Evolutionary conservation across 306 rosid genomes (phyloP), one percentile per base, ranked within the genome.

Genomic region (Boehmeria nivea): DNA sequence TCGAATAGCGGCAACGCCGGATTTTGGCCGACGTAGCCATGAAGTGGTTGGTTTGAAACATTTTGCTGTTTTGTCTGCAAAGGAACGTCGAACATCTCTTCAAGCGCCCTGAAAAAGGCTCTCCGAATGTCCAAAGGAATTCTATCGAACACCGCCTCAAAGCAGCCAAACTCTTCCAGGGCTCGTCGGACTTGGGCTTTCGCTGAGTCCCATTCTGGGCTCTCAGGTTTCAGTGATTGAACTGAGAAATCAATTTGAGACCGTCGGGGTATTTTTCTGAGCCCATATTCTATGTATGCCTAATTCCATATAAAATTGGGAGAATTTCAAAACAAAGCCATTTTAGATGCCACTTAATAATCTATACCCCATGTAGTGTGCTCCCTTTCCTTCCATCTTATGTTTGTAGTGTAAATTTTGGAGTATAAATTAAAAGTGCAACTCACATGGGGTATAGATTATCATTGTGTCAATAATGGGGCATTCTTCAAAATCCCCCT

Each of bases 201-300:
- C 69, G 74, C 72, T 28, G 16, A 57, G 8, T 74, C 80, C 94
- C 94, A 84, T 36, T 82, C 70, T 2, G 66, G 28, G 17, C 61
- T 66, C 4, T 67, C 66, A 20, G 43, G 56, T 36, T 68, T 66
- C 12, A 63, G 61, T 3, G 43, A 53, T 28, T 67, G 48, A 33
- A 51, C 36, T 31, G 72, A 73, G 48, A 88, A 84, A 58, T 82
- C 76, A 36, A 88, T 4, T 6, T 10, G 9, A 31, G 36, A 31
- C 8, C n/a, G n/a, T n/a, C 8, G 9, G 36, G n/a, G n/a, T n/a
- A n/a, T n/a, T n/a, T 31, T 31, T 31, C 36, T 10, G 36, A 31
- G 9, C 36, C 36, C 36, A 31, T 31, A 4, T 31, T 31, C 9
- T 31, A n/a, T n/a, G n/a, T n/a, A n/a, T n/a, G n/a, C n/a, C n/a